These are phyloP conservation scores for Coriolopsis trogii DNA, from an alignment of 1,284 basidiomycete species.

Conservation along the genomic window DNA sequence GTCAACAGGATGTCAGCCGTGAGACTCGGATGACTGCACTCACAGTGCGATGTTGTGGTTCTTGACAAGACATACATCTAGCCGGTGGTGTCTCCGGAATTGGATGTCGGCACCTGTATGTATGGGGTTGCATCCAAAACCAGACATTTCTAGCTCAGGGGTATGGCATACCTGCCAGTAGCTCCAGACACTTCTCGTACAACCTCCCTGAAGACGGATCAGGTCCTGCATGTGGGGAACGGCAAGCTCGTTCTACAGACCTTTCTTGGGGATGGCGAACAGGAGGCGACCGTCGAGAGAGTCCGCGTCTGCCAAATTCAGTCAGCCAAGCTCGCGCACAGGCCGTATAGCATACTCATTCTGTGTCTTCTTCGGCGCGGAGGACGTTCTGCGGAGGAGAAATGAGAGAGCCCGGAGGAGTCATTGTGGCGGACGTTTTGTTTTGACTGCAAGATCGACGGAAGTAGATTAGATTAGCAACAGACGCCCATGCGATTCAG, in stretches of 20 bases:
- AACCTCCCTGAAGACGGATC: slow-evolving; percentile 65
- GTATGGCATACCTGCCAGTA: slow-evolving; percentile 70
- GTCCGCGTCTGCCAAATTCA: slow-evolving; percentile 38
- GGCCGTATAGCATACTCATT: slow-evolving; percentile 9
- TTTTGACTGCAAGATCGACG: slow-evolving; percentile 7
- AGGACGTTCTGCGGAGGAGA: not conserved
- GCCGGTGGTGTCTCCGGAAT: slow-evolving; percentile 86
- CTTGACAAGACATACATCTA: slow-evolving; percentile 91
- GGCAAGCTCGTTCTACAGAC: slow-evolving; percentile 41
- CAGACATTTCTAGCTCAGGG: not conserved
- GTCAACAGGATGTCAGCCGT: slow-evolving; percentile 2
- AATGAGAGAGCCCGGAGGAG: slow-evolving; percentile 10
- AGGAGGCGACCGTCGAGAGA: slow-evolving; percentile 74
- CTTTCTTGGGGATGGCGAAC: slow-evolving; percentile 99
- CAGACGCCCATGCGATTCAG: too few species aligned
- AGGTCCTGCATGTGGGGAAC: not conserved
- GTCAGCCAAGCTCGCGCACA: not conserved
- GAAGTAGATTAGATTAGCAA: slow-evolving; percentile 10
- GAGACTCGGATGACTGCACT: slow-evolving; percentile 26
- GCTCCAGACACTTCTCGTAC: slow-evolving; percentile 89
- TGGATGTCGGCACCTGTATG: slow-evolving; percentile 90
- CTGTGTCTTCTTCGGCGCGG: not conserved
- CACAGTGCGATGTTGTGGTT: slow-evolving; percentile 95
- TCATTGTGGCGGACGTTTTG: slow-evolving; percentile 9
- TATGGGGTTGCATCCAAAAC: not conserved